These are phyloP conservation scores for Cercospora nicotianae DNA, from an alignment of 2,329 filamentous ascomycete species.

Conservation along the genomic window DNA sequence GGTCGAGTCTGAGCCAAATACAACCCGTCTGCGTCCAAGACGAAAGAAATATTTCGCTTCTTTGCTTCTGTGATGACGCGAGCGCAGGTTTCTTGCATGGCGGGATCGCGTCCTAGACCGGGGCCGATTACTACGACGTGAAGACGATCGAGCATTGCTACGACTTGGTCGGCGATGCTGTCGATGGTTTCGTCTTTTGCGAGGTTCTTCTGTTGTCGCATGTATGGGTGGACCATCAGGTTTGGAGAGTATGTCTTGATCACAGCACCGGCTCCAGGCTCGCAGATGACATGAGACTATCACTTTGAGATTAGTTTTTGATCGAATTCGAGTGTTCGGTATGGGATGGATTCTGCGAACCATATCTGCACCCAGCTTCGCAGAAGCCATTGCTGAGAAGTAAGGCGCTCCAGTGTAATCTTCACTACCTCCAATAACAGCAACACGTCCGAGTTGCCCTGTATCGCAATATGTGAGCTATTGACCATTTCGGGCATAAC, in stretches of 20 bases:
- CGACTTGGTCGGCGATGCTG: slow-evolving; percentile 66
- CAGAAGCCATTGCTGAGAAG: slow-evolving; percentile 96
- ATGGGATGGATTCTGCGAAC: slow-evolving; percentile 49
- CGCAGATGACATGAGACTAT: slow-evolving; percentile 92
- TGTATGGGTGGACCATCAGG: slow-evolving; percentile 95
- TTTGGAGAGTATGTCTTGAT: slow-evolving; percentile 99
- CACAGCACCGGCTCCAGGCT: slow-evolving; percentile 75
- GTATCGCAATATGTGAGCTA: slow-evolving; percentile 13
- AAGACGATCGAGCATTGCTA: slow-evolving; percentile 78
- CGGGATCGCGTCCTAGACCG: slow-evolving; percentile 80
- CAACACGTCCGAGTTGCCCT: slow-evolving; percentile 91
- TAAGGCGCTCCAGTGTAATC: slow-evolving; percentile 98
- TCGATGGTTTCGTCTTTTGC: slow-evolving; percentile 58
- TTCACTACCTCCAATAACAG: slow-evolving; percentile 89
- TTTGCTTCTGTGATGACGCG: slow-evolving; percentile 77
- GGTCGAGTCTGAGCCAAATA: slow-evolving; percentile 74
- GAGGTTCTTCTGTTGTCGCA: slow-evolving; percentile 71
- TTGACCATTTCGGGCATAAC: background rate
- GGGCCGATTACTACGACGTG: slow-evolving; percentile 93
- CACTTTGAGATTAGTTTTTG: background rate
- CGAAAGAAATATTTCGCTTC: slow-evolving; percentile 70
- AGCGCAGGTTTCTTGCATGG: slow-evolving; percentile 86
- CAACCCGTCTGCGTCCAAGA: slow-evolving; percentile 89
- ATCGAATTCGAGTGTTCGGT: background rate
- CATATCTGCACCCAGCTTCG: slow-evolving; percentile 86